Percentiles rank a stretch among this genome's conserved stretches.
These are phyloP conservation scores for Claviceps sp. DNA, from an alignment of 2,329 filamentous ascomycete genomes.

Conservation along the genomic window DNA sequence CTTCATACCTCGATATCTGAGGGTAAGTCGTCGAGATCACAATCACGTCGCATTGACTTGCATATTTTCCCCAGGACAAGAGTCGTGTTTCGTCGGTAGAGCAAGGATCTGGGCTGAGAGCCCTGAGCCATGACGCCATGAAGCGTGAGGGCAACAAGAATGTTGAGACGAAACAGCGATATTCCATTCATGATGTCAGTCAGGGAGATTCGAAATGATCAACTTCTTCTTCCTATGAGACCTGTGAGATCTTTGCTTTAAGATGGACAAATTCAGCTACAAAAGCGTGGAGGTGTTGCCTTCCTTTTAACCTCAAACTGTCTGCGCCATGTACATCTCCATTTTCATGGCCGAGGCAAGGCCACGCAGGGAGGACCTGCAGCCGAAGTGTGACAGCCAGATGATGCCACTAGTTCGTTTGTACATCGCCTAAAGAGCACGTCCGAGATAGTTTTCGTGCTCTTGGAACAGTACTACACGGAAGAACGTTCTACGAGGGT, in stretches of 20 bases:
- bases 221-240: not conserved
- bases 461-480: not conserved
- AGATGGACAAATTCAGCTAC: not conserved
- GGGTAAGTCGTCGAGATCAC: conserved; percentile 1
- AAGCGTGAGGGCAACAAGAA: not conserved
- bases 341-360: not conserved
- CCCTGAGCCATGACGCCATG: conserved; percentile 1
- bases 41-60: conserved; percentile 3
- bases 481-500: not conserved
- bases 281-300: not conserved
- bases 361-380: not conserved
- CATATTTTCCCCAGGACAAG: conserved; percentile 6
- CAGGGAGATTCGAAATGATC: not conserved
- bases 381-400: conserved; percentile 1
- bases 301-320: not conserved
- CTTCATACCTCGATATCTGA: conserved; percentile 3
- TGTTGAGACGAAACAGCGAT: not conserved
- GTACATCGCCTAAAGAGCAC: not conserved
- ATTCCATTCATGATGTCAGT: not conserved
- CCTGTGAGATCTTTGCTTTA: not conserved
- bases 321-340: not conserved
- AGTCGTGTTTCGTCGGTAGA: not conserved
- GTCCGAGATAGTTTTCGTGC: not conserved
- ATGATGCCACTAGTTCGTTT: not conserved
- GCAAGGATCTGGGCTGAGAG: not conserved